Evolutionary conservation across 148 eudicot genomes (phyloP), one percentile per base, ranked within the genome.

Genomic region (Rhododendron williamsianum): DNA sequence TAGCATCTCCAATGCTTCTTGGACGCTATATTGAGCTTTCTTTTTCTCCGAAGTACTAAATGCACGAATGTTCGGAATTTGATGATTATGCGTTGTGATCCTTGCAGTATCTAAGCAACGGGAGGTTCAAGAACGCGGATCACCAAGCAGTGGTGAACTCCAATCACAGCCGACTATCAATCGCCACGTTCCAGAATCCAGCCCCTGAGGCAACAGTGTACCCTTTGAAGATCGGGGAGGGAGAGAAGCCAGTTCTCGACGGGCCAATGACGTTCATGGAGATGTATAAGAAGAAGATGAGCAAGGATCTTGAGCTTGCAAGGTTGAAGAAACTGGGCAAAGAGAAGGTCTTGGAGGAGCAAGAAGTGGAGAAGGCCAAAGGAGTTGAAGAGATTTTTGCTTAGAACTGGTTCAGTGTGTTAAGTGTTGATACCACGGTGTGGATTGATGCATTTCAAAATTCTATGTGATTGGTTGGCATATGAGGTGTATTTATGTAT

Each of bases 91-190:
- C 33, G 2, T 3, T 13, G 27, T 49, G 9, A 3, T 16, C 27
- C 33, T 30, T 35, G 25, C 87, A 96, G 99, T 96, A 85, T 78
- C 74, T 96, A 85, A 96, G 99, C 97, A 96, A 96, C 46, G 99
- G 99, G 82, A 90, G 98, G 90, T 96, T 96, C 92, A 96, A 91
- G 93, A 95, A 95, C 27, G 99, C 99, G 2, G 98, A 96, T 81
- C 98, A 96, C 90, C 99, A 95, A 87, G 98, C 96, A 35, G 99
- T 93, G 18, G 99, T 95, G 86, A 95, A 95, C 95, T 93, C 98
- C 30, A 87, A 92, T 81, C 4, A 5, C 46, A 95, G 95, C 87
- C 87, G 99, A 13, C 82, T 96, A 30, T 96, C 99, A 1, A 94
- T 95, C 1, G 99, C 99, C 49, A 94, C 99, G 0, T 96, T 96